phyloP scores from a whole-genome alignment of 345 rosid genomes.

The Iberis pinnata region DNA sequence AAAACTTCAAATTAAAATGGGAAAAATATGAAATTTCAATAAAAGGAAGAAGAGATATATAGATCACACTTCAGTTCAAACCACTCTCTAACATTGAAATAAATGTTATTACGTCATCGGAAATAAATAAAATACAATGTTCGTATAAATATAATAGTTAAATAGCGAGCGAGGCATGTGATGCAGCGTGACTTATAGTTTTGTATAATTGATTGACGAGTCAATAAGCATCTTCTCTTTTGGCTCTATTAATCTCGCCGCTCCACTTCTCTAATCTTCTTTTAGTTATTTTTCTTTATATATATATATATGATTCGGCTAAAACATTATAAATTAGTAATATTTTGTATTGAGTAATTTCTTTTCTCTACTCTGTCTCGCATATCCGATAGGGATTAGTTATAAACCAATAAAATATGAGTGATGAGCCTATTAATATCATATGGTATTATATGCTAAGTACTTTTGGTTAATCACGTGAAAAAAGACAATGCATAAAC shows the following conservation, averaged over 20 bases:
- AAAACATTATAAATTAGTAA: constrained; percentile 8
- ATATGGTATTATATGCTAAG: constrained; percentile 22
- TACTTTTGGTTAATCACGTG: constrained; percentile 29
- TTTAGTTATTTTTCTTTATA: not conserved
- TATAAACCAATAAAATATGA: constrained; percentile 8
- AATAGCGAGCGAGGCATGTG: constrained; percentile 28
- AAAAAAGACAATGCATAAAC: constrained; percentile 27
- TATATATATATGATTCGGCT: constrained; percentile 11
- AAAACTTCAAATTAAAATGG: too few species aligned
- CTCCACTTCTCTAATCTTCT: constrained; percentile 16
- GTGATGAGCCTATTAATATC: constrained; percentile 11
- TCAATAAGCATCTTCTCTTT: constrained; percentile 31
- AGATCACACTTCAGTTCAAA: constrained; percentile 31
- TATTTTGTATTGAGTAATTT: not conserved
- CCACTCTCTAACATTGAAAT: constrained; percentile 30
- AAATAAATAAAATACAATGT: constrained; percentile 13
- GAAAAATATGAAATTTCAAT: constrained; percentile 26
- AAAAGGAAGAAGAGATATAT: constrained; percentile 20
- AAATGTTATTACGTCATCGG: constrained; percentile 16
- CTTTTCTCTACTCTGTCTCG: not conserved
- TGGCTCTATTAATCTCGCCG: constrained; percentile 30
- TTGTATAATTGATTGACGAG: constrained; percentile 23
- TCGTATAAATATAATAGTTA: constrained; percentile 13
- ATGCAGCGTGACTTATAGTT: constrained; percentile 32
- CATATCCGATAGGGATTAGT: not conserved